Evolutionary conservation across 257 asterid species (phyloP).

Genomic region (Capsicum rhomboideum): DNA sequence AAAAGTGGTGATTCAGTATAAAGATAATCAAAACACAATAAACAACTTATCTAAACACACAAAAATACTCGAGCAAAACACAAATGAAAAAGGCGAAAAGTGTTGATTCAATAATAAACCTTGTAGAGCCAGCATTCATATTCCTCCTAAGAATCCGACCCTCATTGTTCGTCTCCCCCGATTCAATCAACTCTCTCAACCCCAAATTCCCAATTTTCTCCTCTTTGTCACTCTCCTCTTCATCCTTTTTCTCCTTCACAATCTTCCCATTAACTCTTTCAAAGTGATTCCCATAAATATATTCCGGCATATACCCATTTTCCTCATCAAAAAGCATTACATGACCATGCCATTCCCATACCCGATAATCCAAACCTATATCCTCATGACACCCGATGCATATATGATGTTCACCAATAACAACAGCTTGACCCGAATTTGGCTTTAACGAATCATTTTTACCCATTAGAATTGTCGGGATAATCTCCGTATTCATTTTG

Average conservation of each 20-base stretch:
- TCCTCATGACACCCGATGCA: slow-evolving; percentile 92
- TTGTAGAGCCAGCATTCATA: slow-evolving; percentile 55
- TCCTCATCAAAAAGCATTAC: slow-evolving; percentile 87
- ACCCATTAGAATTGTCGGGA: slow-evolving; percentile 52
- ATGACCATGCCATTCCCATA: slow-evolving; percentile 99
- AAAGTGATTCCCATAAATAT: slow-evolving; percentile 88
- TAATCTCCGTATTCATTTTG: too few relatives aligned
- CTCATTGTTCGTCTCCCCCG: slow-evolving; percentile 33
- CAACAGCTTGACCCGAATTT: slow-evolving; percentile 83
- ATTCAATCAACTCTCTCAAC: slow-evolving; percentile 74
- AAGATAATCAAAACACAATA: too few relatives aligned
- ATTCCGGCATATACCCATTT: slow-evolving; percentile 82
- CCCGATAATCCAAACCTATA: slow-evolving; percentile 64
- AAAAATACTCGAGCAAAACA: not conserved
- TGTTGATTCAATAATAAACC: slow-evolving; percentile 17
- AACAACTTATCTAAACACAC: not conserved
- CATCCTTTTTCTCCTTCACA: slow-evolving; percentile 14
- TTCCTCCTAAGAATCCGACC: slow-evolving; percentile 64
- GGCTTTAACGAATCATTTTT: slow-evolving; percentile 65
- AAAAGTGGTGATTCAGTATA: too few relatives aligned
- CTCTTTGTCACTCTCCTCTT: slow-evolving; percentile 24
- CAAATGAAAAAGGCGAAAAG: not conserved
- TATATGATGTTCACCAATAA: slow-evolving; percentile 83
- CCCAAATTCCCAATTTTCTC: slow-evolving; percentile 53
- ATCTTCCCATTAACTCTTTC: slow-evolving; percentile 45